phyloP scores from a whole-genome alignment of 768 basidiomycete species.

The Daedaleopsis sinensis region DNA sequence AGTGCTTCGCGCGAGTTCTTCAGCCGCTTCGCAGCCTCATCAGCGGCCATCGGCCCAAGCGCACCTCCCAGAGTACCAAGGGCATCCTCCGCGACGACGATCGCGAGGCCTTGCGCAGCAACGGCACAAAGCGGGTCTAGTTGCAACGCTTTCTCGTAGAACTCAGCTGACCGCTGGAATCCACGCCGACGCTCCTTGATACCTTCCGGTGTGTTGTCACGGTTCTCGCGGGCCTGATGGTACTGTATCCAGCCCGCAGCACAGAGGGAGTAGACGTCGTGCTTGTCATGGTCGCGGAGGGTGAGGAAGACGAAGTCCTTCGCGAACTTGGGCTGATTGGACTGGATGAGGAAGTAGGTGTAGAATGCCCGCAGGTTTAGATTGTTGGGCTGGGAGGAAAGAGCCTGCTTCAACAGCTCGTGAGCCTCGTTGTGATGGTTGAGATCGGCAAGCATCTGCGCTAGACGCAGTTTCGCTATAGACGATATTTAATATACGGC shows the following conservation, averaged over 20 bases:
- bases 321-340: constrained; percentile 68
- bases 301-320: constrained; percentile 91
- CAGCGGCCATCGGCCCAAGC: constrained; percentile 42
- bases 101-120: constrained; percentile 95
- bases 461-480: constrained; percentile 90
- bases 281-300: constrained; percentile 81
- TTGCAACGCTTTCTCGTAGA: constrained; percentile 88
- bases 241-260: constrained; percentile 89
- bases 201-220: constrained; percentile 59
- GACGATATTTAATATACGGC: not conserved
- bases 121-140: constrained; percentile 86
- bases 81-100: constrained; percentile 90
- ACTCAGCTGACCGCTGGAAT: constrained; percentile 85
- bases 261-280: constrained; percentile 91
- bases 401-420: constrained; percentile 85
- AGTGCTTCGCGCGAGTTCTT: constrained; percentile 86
- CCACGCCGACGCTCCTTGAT: constrained; percentile 74
- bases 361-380: constrained; percentile 92
- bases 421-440: constrained; percentile 84
- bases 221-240: constrained; percentile 81
- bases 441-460: constrained; percentile 71
- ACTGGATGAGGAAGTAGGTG: constrained; percentile 88
- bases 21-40: constrained; percentile 67
- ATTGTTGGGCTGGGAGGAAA: constrained; percentile 75
- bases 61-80: constrained; percentile 68